Conservation (phyloP, 2,329 filamentous ascomycete genomes). For the Penicillium sp. region DNA sequence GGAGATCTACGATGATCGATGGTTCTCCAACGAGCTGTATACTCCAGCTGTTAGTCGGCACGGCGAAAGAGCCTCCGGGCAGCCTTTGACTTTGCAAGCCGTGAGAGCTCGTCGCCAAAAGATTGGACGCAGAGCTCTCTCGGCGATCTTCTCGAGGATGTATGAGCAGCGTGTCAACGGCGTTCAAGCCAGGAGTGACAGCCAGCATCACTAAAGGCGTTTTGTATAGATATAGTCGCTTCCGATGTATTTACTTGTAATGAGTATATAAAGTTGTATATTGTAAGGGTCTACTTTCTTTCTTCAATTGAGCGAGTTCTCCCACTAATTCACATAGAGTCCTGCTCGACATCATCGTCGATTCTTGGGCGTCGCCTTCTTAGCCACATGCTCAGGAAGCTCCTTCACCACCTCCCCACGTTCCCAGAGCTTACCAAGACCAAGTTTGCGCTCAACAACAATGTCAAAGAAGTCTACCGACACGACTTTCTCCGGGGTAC, state of each 20-base stretch:
- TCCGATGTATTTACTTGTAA: neutral
- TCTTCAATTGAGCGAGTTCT: neutral
- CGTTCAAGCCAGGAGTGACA: neutral
- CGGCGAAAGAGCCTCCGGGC: neutral
- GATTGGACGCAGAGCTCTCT: neutral
- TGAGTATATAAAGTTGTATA: neutral
- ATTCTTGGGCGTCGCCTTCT: slow-evolving; percentile 28
- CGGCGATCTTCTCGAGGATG: neutral
- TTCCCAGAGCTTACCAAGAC: slow-evolving; percentile 68
- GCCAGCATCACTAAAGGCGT: neutral
- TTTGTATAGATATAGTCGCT: neutral
- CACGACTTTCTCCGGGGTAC: slow-evolving; percentile 57
- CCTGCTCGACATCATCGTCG: neutral
- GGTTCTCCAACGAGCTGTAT: neutral
- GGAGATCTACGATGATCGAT: neutral
- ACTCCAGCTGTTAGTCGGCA: neutral
- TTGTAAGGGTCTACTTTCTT: too few relatives aligned
- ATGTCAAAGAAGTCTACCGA: slow-evolving; percentile 68
- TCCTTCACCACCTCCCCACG: slow-evolving; percentile 57
- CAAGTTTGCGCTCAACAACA: slow-evolving; percentile 73
- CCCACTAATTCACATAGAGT: slow-evolving; percentile 26
- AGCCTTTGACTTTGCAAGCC: neutral
- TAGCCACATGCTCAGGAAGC: slow-evolving; percentile 45
- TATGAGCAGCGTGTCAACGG: neutral
- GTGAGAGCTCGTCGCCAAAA: neutral